A percentile compares a stretch with the other conserved stretches of the same genome.
Conservation (phyloP, 768 basidiomycete genomes). For the Amylocystis lapponica region DNA sequence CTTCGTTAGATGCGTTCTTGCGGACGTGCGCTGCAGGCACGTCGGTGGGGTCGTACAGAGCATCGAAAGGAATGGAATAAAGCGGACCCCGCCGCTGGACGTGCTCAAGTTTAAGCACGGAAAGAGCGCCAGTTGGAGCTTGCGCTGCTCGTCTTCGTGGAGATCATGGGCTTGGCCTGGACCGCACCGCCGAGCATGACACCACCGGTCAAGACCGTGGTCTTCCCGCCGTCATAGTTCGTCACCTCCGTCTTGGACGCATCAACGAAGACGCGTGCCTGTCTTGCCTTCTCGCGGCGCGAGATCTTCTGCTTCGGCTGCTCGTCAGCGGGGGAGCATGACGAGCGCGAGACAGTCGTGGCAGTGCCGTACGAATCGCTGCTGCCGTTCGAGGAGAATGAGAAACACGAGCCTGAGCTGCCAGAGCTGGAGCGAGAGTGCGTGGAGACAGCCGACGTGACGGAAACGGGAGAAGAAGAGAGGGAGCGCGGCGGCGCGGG, state of each 20-base stretch:
- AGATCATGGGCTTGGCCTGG: constrained; percentile 26
- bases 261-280: constrained; percentile 70
- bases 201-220: constrained; percentile 80
- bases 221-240: constrained; percentile 84
- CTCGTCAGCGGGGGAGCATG: constrained; percentile 20
- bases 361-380: constrained; percentile 34
- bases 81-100: too few relatives aligned
- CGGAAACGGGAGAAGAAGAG: constrained; percentile 36
- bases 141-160: constrained; percentile 16
- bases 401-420: constrained; percentile 70
- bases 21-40: constrained; percentile 8
- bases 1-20: constrained; percentile 15
- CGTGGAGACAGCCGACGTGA: constrained; percentile 48
- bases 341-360: constrained; percentile 37
- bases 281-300: constrained; percentile 63
- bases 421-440: constrained; percentile 49
- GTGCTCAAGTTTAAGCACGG: constrained; percentile 34
- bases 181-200: constrained; percentile 61
- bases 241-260: constrained; percentile 73
- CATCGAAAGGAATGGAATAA: constrained; percentile 12
- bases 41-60: constrained; percentile 17
- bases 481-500: constrained; percentile 25
- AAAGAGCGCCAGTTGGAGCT: constrained; percentile 50
- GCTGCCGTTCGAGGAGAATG: constrained; percentile 56
- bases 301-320: constrained; percentile 42